A percentile compares a stretch with the other conserved stretches of the same genome.
phyloP scores from a whole-genome alignment of 257 asterid species.

The Solanum chaucha region DNA sequence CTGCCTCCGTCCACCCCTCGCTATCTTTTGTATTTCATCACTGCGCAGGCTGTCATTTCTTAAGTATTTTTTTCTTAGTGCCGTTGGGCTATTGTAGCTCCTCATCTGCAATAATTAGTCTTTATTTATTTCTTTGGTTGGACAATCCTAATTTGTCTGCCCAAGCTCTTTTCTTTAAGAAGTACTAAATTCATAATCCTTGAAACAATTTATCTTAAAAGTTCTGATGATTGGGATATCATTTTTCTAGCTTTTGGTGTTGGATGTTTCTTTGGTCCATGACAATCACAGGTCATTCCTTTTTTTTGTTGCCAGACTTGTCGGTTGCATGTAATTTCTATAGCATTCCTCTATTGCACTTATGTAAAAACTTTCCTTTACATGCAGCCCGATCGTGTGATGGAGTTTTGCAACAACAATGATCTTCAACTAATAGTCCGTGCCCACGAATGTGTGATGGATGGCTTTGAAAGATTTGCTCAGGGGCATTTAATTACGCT shows the following conservation, averaged over 20 bases:
- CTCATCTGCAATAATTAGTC: not conserved
- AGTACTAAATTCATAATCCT: not conserved
- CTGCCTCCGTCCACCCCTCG: not conserved
- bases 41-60: not conserved
- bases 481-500: slow-evolving; percentile 97
- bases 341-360: not conserved
- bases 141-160: not conserved
- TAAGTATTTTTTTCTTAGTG: not conserved
- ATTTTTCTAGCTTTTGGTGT: not conserved
- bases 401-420: slow-evolving; percentile 94
- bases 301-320: not conserved
- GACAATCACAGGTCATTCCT: not conserved
- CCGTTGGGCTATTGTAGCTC: not conserved
- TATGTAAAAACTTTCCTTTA: not conserved
- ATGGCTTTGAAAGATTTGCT: slow-evolving; percentile 98
- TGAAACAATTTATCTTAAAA: not conserved
- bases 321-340: not conserved
- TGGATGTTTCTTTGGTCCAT: not conserved
- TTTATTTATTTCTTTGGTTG: not conserved
- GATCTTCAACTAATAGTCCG: slow-evolving; percentile 95
- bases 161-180: not conserved
- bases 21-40: not conserved
- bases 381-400: slow-evolving; percentile 93
- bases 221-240: not conserved
- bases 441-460: slow-evolving; percentile 99